Evolutionary conservation across 345 rosid species (phyloP), one percentile per base, ranked within the genome.

Genomic region (Moricandia arvensis): DNA sequence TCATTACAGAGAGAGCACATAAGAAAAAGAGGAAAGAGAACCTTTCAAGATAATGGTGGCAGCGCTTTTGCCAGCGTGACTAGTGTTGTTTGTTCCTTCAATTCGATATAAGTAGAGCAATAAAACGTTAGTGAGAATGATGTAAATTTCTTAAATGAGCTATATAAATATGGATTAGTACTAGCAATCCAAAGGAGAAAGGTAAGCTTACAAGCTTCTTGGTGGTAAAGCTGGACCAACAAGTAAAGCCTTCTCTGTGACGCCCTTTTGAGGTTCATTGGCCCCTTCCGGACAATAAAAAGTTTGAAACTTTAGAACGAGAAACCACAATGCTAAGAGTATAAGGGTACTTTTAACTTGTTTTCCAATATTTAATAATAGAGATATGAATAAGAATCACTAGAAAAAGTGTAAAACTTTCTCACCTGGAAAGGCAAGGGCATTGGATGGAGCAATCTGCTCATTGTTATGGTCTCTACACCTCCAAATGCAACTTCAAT

Each of bases 191-290:
- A 69, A 62, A 54, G 47, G 35, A 29, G 2, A 17, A 62, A 69
- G 27, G 49, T 65, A 53, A 15, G 85, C 93, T 83, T 9, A 35
- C 91, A 27, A 68, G 63, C 80, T 82, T 72, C 82, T 87, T 29
- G 83, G 74, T 41, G 82, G 93, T 66, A 84, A 27, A 76, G 91
- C 82, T 69, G 93, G 96, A 75, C 93, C 97, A 82, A 87, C 86
- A 74, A 82, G 82, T 69, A 90, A 78, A 64, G 91, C 88, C 82
- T 82, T 90, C 66, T 85, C 93, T 79, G 80, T 71, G 64, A 85
- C 83, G 15, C 77, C 70, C 77, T 75, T 84, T 11, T 75, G 85
- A 29, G 79, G 61, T 79, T 75, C 81, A 61, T 66, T 80, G 37
- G 89, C 72, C 8, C 38, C 85, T 69, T 79, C 87, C 30, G 87